phyloP scores from a whole-genome alignment of 2,329 filamentous ascomycete species.

The Penicillium sp. region DNA sequence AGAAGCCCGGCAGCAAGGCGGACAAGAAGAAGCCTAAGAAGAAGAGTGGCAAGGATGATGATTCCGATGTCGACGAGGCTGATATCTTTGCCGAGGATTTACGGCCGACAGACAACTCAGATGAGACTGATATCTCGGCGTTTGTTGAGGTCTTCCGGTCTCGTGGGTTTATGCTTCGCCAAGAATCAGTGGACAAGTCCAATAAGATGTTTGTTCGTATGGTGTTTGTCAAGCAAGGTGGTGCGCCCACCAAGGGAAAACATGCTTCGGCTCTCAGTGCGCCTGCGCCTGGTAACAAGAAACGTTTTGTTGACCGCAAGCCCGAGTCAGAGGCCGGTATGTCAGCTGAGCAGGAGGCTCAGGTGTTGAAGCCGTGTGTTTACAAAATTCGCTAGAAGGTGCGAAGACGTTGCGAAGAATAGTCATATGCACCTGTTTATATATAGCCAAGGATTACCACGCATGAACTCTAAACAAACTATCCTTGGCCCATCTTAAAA shows the following conservation, averaged over 20 bases:
- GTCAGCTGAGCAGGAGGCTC: constrained; percentile 59
- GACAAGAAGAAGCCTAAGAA: constrained; percentile 46
- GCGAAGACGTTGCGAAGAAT: neutral
- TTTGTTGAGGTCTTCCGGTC: constrained; percentile 81
- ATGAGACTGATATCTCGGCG: constrained; percentile 80
- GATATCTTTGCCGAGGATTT: constrained; percentile 53
- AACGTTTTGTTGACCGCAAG: constrained; percentile 57
- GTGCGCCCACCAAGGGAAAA: constrained; percentile 72
- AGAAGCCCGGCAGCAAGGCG: constrained; percentile 42
- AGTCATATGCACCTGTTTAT: neutral
- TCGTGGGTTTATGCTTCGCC: constrained; percentile 80
- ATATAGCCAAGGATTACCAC: constrained; percentile 1
- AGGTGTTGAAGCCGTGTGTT: constrained; percentile 89
- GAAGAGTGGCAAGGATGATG: constrained; percentile 49
- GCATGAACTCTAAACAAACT: neutral
- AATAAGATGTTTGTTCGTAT: constrained; percentile 99
- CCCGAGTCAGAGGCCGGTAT: constrained; percentile 54
- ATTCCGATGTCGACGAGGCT: constrained; percentile 48
- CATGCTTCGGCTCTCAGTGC: constrained; percentile 47
- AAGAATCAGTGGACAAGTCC: constrained; percentile 70
- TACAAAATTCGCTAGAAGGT: constrained; percentile 76
- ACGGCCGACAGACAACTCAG: constrained; percentile 55
- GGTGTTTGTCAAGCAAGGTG: constrained; percentile 81
- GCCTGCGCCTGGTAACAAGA: constrained; percentile 38
- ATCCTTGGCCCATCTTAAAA: neutral